phyloP scores from a whole-genome alignment of 139 green algal species.

The Tetraselmis striata region DNA sequence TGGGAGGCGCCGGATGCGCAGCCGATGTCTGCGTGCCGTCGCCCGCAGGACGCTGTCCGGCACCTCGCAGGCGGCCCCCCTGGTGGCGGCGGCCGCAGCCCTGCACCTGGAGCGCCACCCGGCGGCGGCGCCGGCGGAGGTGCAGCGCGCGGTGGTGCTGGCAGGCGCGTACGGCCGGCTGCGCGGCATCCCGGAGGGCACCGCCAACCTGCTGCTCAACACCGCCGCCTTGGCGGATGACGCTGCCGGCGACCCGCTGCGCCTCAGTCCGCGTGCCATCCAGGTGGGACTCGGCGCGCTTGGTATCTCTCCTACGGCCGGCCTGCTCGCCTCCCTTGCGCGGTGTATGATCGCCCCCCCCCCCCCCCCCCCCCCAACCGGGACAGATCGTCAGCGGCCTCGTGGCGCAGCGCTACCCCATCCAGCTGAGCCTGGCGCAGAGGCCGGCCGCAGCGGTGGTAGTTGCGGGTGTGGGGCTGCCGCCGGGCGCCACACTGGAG shows the following conservation, averaged over 20 bases:
- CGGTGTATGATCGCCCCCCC: too few species aligned
- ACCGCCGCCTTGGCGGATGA: too few species aligned
- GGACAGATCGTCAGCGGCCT: too few species aligned
- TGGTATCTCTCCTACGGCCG: too few species aligned
- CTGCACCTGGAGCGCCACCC: slow-evolving; percentile 7
- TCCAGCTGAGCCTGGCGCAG: not conserved
- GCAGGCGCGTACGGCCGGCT: not conserved
- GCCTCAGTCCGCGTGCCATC: too few species aligned
- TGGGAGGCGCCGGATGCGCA: too few species aligned
- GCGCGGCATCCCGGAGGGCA: not conserved
- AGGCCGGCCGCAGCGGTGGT: not conserved
- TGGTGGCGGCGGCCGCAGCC: slow-evolving; percentile 19
- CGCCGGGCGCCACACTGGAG: not conserved
- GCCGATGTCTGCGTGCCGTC: too few species aligned
- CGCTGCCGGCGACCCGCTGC: too few species aligned
- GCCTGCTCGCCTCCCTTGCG: too few species aligned
- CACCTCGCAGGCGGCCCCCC: slow-evolving; percentile 25
- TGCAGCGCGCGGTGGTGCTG: not conserved
- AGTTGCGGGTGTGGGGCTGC: not conserved
- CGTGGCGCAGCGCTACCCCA: not conserved
- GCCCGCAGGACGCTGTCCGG: slow-evolving; percentile 22
- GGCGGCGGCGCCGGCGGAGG: not conserved
- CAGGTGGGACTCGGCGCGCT: too few species aligned
- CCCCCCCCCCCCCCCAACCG: too few species aligned
- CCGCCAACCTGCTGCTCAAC: not conserved